Evolutionary conservation across 352 stramenopile genomes (phyloP).

Genomic region (Globisporangium viniferum): DNA sequence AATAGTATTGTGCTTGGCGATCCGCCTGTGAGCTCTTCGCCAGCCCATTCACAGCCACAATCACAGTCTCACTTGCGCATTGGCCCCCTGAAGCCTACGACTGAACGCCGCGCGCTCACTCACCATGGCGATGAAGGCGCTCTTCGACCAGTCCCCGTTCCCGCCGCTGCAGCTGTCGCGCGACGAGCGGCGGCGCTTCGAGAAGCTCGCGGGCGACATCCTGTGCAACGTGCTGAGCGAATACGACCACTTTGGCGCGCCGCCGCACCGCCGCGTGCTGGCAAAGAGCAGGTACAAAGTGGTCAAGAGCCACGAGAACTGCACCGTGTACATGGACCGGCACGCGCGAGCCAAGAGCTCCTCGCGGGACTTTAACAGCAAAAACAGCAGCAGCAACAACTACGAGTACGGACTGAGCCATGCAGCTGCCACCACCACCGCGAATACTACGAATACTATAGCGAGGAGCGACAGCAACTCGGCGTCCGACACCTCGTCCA

Average conservation of each 20-base stretch:
- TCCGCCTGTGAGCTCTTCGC: not conserved
- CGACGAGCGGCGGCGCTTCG: conserved; percentile 5
- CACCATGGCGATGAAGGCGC: conserved; percentile 9
- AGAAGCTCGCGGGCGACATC: conserved; percentile 7
- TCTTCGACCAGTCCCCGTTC: conserved; percentile 16
- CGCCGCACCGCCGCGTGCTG: conserved; percentile 2
- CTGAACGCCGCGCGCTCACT: not conserved
- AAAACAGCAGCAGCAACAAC: conserved; percentile 7
- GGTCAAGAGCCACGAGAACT: conserved; percentile 14
- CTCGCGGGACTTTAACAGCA: not conserved
- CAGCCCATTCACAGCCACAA: not conserved
- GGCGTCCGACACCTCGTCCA: conserved; percentile 3
- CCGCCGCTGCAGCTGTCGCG: conserved; percentile 1
- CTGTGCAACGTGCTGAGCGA: conserved; percentile 11
- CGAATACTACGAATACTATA: not conserved
- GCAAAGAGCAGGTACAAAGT: conserved; percentile 13
- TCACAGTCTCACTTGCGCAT: conserved; percentile 3
- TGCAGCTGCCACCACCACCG: not conserved
- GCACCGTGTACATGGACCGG: conserved; percentile 17
- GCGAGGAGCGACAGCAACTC: not conserved
- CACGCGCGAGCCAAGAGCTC: not conserved
- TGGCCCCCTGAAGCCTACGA: not conserved
- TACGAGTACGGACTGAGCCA: conserved; percentile 6
- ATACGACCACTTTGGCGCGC: conserved; percentile 14
- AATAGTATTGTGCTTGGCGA: not conserved